Evolutionary conservation across 1,139 yeast species (phyloP).

Genomic region (Hanseniaspora sp.): DNA sequence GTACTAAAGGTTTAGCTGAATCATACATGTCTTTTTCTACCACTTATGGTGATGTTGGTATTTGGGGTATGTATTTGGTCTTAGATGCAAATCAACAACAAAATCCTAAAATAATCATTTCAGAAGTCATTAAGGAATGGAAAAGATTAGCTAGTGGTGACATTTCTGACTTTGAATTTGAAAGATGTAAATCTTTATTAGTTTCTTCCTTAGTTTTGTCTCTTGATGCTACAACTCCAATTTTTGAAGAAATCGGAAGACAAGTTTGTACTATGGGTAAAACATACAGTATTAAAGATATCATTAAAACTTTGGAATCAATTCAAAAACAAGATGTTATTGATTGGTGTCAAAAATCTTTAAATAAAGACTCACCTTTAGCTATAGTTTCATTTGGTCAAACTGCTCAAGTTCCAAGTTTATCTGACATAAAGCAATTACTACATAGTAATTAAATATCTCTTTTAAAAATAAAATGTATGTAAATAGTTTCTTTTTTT

Average conservation of each 20-base stretch:
- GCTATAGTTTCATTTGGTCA: conserved; percentile 89
- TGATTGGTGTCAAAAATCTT: conserved; percentile 77
- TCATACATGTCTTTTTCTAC: conserved; percentile 95
- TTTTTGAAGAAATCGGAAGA: conserved; percentile 96
- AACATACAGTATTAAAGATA: conserved; percentile 83
- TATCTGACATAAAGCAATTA: conserved; percentile 24
- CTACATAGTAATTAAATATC: conserved; percentile 18
- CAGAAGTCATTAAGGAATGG: conserved; percentile 82
- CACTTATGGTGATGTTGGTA: conserved; percentile 91
- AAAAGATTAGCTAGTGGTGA: conserved; percentile 64
- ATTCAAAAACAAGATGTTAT: conserved; percentile 72
- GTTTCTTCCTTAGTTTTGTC: conserved; percentile 84
- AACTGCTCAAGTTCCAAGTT: conserved; percentile 36
- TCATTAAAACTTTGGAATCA: conserved; percentile 69
- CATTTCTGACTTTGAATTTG: conserved; percentile 77
- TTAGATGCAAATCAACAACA: conserved; percentile 56
- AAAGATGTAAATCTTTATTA: conserved; percentile 84
- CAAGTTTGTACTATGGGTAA: conserved; percentile 91
- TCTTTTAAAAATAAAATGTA: background rate
- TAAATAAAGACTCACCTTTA: conserved; percentile 58
- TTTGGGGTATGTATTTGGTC: conserved; percentile 92
- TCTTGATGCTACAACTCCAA: conserved; percentile 87
- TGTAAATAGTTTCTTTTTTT: background rate
- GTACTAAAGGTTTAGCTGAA: conserved; percentile 53
- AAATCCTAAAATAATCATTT: conserved; percentile 53